Evolutionary conservation across 2,329 filamentous ascomycete genomes (phyloP), one percentile per base, ranked within the genome.

Genomic region (Fusarium hainanense): DNA sequence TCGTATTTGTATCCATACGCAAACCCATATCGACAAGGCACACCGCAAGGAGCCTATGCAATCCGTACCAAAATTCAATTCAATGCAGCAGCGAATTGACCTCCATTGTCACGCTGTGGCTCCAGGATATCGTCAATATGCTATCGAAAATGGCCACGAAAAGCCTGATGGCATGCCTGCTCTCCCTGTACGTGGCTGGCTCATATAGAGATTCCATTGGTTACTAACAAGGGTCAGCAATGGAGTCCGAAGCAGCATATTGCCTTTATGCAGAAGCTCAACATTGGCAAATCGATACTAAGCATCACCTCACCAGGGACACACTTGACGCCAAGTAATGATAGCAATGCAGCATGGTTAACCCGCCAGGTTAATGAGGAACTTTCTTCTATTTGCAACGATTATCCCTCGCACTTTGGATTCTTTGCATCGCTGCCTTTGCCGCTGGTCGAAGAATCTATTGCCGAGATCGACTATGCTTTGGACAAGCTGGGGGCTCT

Each of bases 341-440:
- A 52, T 16, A 10, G 7, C 4, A 34, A 43, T 50, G 30, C 47
- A 6, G 47, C 46, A 18, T 14, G 21, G 21, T 13, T 37, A 4
- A 52, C 55, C 34, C 55, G 47, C 7, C 37, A 58, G 10, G 28
- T 37, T 6, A 58, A 58, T 14, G 28, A 58, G 23, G 47, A 58
- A 7, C 40, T 58, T 1, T 52, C 23, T 21, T 6, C 18, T 8
- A 58, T 58, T 4, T 58, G 55, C 28, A 44, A 44, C 3, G 21
- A 52, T 2, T 7, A 58, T 18, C 21, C 55, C 4, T 42, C 23
- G 6, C 28, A 25, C 11, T 58, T 58, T 37, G 12, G 21, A 14
- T 60, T 60, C 27, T 60, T 55, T 34, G 57, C 57, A 7, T 60
- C 57, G 3, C 25, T 60, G 3, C 57, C 57, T 12, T 48, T 60